Conservation (phyloP, 73 alveolate species). For the Diophrys sp. region DNA sequence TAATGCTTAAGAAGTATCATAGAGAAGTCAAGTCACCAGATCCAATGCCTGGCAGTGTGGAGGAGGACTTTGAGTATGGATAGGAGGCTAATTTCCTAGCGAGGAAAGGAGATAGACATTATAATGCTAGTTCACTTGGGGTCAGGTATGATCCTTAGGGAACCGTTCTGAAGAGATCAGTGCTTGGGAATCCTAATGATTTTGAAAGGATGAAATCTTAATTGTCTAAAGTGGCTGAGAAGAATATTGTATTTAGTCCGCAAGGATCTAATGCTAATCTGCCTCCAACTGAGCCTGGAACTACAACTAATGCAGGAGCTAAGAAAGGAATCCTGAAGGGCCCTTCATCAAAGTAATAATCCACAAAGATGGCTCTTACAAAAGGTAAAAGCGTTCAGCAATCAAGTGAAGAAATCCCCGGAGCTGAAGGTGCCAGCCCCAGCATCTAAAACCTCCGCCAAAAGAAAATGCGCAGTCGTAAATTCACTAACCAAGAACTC, state of each 20-base stretch:
- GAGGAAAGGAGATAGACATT: not conserved
- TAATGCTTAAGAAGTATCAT: not conserved
- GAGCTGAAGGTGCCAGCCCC: not conserved
- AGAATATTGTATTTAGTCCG: not conserved
- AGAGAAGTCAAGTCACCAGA: not conserved
- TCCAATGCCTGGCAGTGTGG: not conserved
- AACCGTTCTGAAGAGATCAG: conserved; percentile 1
- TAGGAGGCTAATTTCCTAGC: not conserved
- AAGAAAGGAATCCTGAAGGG: not conserved
- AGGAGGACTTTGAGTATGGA: not conserved
- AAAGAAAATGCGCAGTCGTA: not conserved
- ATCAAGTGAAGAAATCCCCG: not conserved
- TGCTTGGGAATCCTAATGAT: not conserved
- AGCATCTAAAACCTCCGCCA: no score
- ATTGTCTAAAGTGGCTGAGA: not conserved
- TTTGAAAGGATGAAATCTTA: not conserved
- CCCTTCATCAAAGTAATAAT: no score
- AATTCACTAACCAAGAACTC: not conserved
- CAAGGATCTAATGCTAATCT: not conserved
- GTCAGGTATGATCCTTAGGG: conserved; percentile 1
- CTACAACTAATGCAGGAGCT: not conserved
- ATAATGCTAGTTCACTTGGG: no score
- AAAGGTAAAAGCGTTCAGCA: not conserved
- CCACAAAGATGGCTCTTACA: no score
- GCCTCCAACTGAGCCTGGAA: no score